phyloP scores from a whole-genome alignment of 2,329 filamentous ascomycete species.

The Epichloe sp. region DNA sequence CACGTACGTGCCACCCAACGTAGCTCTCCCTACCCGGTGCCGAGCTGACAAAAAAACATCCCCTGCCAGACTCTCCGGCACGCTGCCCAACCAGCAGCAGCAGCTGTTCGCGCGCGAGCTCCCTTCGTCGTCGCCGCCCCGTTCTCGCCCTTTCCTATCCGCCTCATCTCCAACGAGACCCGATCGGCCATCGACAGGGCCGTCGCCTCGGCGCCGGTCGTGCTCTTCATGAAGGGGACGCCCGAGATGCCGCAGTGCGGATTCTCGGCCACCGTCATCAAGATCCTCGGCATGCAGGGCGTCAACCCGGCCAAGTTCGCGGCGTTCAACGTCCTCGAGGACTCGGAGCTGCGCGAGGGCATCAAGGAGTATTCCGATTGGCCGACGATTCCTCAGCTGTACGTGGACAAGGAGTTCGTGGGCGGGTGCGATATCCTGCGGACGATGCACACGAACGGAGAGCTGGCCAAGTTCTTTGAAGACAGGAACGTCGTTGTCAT shows the following conservation, averaged over 20 bases:
- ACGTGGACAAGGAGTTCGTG: constrained; percentile 89
- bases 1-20: constrained; percentile 9
- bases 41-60: not conserved
- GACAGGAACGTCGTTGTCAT: constrained; percentile 69
- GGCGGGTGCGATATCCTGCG: constrained; percentile 97
- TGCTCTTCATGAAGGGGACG: constrained; percentile 99
- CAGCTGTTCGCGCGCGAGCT: constrained; percentile 7
- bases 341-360: constrained; percentile 71
- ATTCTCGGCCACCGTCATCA: constrained; percentile 88
- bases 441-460: constrained; percentile 93
- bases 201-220: constrained; percentile 75
- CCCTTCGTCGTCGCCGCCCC: constrained; percentile 4
- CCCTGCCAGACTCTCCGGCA: constrained; percentile 23
- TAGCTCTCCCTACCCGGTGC: not conserved
- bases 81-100: constrained; percentile 17
- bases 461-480: constrained; percentile 80
- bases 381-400: constrained; percentile 96
- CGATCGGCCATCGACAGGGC: constrained; percentile 80
- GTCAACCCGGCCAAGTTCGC: constrained; percentile 93
- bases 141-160: constrained; percentile 30
- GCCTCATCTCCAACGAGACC: constrained; percentile 70
- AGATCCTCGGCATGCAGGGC: constrained; percentile 88
- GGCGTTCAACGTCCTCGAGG: constrained; percentile 96
- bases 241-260: constrained; percentile 93
- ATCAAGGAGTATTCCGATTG: constrained; percentile 99